Evolutionary conservation across 352 stramenopile genomes (phyloP).

Genomic region (Globisporangium orthogonon): DNA sequence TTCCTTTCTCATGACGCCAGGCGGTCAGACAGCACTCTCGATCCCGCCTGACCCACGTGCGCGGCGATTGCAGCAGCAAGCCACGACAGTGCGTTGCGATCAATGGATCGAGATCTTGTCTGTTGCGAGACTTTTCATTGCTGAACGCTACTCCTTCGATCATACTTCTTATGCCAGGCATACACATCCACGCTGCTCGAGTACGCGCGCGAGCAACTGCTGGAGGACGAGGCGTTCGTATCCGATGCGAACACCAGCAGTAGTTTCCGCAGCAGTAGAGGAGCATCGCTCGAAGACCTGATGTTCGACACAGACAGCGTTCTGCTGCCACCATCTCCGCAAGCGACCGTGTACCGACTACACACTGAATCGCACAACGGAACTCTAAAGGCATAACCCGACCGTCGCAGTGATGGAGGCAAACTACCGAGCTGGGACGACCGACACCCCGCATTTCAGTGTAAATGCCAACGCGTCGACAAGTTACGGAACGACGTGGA

Average conservation of each 20-base stretch:
- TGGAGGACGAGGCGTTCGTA: conserved; percentile 16
- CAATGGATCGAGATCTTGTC: too few species aligned
- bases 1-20: conserved; percentile 4
- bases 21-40: conserved; percentile 19
- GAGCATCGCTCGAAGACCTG: conserved; percentile 2
- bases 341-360: too few species aligned
- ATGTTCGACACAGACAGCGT: too few species aligned
- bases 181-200: conserved; percentile 28
- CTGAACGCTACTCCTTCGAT: not conserved
- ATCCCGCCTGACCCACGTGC: conserved; percentile 22
- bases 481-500: too few species aligned
- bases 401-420: too few species aligned
- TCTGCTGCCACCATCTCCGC: too few species aligned
- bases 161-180: conserved; percentile 3
- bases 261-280: not conserved
- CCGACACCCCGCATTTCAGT: too few species aligned
- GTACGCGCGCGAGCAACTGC: conserved; percentile 24
- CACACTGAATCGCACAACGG: too few species aligned
- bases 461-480: too few species aligned
- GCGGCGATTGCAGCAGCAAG: conserved; percentile 16
- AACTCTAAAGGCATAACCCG: too few species aligned
- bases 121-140: too few species aligned
- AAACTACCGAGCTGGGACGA: too few species aligned
- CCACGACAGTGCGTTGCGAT: conserved; percentile 6
- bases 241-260: conserved; percentile 1